Evolutionary conservation across 441 rosid genomes (phyloP).

Genomic region (Flueggea neowawraea): DNA sequence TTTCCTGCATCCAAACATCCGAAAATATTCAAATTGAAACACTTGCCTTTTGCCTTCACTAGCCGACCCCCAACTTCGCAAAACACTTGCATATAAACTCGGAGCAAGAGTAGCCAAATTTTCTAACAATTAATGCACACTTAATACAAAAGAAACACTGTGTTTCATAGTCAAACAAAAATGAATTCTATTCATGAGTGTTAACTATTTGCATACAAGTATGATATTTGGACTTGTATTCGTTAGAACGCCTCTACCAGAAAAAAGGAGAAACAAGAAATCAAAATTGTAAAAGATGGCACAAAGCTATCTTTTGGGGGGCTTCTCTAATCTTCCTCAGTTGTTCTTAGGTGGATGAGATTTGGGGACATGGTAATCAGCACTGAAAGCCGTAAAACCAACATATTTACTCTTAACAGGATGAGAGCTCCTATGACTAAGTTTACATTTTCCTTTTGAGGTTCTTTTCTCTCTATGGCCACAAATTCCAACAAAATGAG

Average conservation of each 20-base stretch:
- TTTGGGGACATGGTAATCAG: conserved; percentile 50
- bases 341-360: conserved; percentile 60
- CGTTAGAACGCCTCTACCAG: conserved; percentile 1
- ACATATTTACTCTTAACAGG: conserved; percentile 19
- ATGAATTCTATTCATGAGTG: neutral
- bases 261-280: neutral
- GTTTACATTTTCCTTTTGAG: conserved; percentile 18
- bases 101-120: neutral
- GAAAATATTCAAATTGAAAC: neutral
- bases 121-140: neutral
- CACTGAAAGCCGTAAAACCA: conserved; percentile 42
- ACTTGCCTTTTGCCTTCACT: neutral
- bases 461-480: conserved; percentile 17
- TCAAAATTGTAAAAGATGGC: conserved; percentile 21
- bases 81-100: neutral
- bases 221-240: conserved; percentile 11
- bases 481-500: conserved; percentile 20
- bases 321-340: conserved; percentile 19
- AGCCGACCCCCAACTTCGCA: neutral
- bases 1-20: conserved; percentile 5
- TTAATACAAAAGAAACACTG: neutral
- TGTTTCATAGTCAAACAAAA: neutral
- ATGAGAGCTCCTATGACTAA: conserved; percentile 14
- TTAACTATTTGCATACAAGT: neutral
- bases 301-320: conserved; percentile 1